These are phyloP conservation scores for Colletotrichum neosansevieriae DNA, from an alignment of 2,329 filamentous ascomycete species.

Conservation along the genomic window DNA sequence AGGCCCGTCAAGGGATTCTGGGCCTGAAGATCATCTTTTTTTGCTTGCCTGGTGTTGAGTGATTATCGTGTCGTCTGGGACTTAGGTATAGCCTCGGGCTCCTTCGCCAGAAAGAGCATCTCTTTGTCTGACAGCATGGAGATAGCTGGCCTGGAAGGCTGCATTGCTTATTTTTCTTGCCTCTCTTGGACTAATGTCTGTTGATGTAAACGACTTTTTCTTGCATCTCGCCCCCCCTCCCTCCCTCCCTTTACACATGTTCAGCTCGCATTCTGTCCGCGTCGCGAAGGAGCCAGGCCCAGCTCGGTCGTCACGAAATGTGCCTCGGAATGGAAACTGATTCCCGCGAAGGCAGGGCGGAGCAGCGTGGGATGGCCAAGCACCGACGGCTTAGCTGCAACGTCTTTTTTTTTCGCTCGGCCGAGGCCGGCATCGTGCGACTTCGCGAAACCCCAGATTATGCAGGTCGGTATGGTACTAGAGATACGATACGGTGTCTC, in stretches of 20 bases:
- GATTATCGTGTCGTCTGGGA: slow-evolving; percentile 9
- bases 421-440: slow-evolving; percentile 38
- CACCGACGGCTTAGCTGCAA: slow-evolving; percentile 20
- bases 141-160: slow-evolving; percentile 1
- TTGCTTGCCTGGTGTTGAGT: background rate
- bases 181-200: background rate
- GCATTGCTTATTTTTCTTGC: background rate
- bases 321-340: no score
- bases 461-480: background rate
- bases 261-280: no score
- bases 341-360: slow-evolving; percentile 3
- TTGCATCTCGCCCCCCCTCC: background rate
- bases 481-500: background rate
- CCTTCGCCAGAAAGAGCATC: background rate
- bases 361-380: slow-evolving; percentile 10
- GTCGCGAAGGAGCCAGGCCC: no score
- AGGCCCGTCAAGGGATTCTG: no score
- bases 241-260: no score
- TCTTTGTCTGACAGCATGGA: slow-evolving; percentile 10
- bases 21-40: background rate
- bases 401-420: slow-evolving; percentile 12
- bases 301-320: no score
- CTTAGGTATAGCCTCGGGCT: background rate
- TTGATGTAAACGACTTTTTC: slow-evolving; percentile 16
- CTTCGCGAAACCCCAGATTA: slow-evolving; percentile 2